A percentile compares a stretch with the other conserved stretches of the same genome.
Evolutionary conservation across 768 basidiomycete genomes (phyloP).

Genomic region (Tylopilus sp.): DNA sequence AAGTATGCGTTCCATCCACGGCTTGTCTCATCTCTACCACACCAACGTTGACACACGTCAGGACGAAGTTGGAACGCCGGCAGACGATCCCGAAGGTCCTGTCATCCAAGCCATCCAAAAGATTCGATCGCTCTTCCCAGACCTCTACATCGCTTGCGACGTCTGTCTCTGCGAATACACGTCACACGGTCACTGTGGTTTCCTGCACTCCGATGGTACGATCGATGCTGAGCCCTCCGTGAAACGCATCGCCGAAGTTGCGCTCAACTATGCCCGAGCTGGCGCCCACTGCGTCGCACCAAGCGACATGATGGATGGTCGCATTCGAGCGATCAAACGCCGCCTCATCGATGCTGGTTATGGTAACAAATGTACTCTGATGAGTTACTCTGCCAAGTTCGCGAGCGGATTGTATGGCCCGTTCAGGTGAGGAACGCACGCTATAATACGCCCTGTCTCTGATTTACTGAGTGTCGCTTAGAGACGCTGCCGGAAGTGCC

Average conservation of each 20-base stretch:
- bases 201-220: constrained; percentile 68
- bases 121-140: constrained; percentile 73
- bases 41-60: constrained; percentile 28
- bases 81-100: constrained; percentile 86
- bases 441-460: background rate
- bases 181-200: constrained; percentile 94
- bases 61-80: constrained; percentile 82
- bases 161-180: constrained; percentile 99
- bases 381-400: constrained; percentile 98
- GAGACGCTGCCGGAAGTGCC: constrained; percentile 96
- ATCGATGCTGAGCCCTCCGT: constrained; percentile 79
- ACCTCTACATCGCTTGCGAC: constrained; percentile 86
- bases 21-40: background rate
- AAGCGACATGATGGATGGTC: constrained; percentile 99
- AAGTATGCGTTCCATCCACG: constrained; percentile 43
- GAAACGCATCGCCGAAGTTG: constrained; percentile 87
- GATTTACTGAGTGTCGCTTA: constrained; percentile 27
- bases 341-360: constrained; percentile 77
- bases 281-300: constrained; percentile 99
- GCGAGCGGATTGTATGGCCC: constrained; percentile 94
- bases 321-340: constrained; percentile 86
- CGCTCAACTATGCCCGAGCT: constrained; percentile 86
- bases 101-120: constrained; percentile 90
- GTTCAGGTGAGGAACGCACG: constrained; percentile 61
- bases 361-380: constrained; percentile 87